Evolutionary conservation across 257 asterid species (phyloP).

Genomic region (Schizonepeta tenuifolia): DNA sequence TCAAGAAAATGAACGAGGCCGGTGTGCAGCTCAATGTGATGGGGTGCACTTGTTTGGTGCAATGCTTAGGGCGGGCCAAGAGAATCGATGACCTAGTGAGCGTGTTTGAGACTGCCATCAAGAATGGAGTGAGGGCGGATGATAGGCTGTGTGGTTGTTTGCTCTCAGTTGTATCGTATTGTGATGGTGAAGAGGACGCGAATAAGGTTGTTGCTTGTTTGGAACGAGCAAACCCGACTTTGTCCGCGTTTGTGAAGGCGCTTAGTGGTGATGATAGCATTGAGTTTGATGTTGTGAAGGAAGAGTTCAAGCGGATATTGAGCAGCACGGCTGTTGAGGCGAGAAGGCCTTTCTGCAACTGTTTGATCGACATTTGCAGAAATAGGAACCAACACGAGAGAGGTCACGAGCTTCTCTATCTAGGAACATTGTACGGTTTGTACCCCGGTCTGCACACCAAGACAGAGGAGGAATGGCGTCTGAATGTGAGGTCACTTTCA

Average conservation of each 20-base stretch:
- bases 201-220: conserved; percentile 72
- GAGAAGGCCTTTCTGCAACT: conserved; percentile 86
- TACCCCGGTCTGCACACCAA: conserved; percentile 90
- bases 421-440: conserved; percentile 72
- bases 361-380: conserved; percentile 83
- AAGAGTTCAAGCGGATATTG: conserved; percentile 61
- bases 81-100: conserved; percentile 71
- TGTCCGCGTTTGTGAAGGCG: conserved; percentile 51
- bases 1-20: conserved; percentile 61
- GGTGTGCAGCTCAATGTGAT: conserved; percentile 74
- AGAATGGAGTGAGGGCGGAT: conserved; percentile 78
- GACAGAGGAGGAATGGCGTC: conserved; percentile 82
- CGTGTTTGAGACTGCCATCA: conserved; percentile 58
- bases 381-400: conserved; percentile 50
- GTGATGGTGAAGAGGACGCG: conserved; percentile 66
- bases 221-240: conserved; percentile 35
- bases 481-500: conserved; percentile 77
- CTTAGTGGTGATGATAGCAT: conserved; percentile 41
- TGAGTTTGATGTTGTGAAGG: conserved; percentile 50
- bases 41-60: conserved; percentile 95
- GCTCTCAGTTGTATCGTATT: conserved; percentile 73
- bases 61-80: conserved; percentile 77
- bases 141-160: conserved; percentile 88
- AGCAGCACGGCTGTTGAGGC: conserved; percentile 67
- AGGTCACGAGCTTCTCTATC: conserved; percentile 79